Percentiles rank a stretch among this genome's conserved stretches.
Conservation (phyloP, 257 asterid genomes). For the Handroanthus guayacan region DNA sequence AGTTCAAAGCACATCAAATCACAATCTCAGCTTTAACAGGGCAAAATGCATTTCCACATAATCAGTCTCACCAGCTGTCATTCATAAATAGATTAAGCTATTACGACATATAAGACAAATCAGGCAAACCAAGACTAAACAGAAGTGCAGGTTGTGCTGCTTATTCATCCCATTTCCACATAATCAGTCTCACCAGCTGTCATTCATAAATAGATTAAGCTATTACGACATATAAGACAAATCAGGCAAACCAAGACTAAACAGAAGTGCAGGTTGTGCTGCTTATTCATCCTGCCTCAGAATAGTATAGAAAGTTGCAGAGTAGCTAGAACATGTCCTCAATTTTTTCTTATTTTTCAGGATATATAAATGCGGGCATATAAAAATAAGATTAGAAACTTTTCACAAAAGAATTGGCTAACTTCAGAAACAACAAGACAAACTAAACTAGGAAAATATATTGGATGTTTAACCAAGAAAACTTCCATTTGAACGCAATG, state of each 20-base stretch:
- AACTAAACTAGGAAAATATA: neutral
- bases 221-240: neutral
- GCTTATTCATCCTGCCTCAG: neutral
- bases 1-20: neutral
- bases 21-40: neutral
- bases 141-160: constrained; percentile 17
- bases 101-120: neutral
- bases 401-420: neutral
- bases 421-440: neutral
- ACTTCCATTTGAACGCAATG: neutral
- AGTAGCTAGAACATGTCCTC: neutral
- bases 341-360: neutral
- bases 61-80: neutral
- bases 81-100: neutral
- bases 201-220: neutral
- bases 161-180: constrained; percentile 7
- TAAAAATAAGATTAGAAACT: neutral
- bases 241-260: neutral
- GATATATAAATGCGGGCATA: neutral
- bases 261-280: constrained; percentile 16
- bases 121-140: neutral
- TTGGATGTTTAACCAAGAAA: neutral
- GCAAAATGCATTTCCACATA: constrained; percentile 3
- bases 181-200: neutral
- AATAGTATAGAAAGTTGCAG: neutral